These are phyloP conservation scores for Colletotrichum sp. DNA, from an alignment of 2,329 filamentous ascomycete genomes.

Conservation along the genomic window DNA sequence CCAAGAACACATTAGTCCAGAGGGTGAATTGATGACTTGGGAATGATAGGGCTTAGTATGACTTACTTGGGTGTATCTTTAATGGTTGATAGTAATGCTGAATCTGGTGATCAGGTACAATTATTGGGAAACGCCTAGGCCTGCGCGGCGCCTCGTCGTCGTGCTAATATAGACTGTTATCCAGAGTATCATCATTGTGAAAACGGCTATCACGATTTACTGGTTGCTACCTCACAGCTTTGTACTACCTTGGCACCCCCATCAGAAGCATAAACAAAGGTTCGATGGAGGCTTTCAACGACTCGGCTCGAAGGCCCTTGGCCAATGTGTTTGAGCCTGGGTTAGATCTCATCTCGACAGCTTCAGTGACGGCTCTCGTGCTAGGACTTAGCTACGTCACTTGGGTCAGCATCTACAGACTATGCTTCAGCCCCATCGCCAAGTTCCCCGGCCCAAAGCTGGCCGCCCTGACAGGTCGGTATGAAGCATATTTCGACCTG, in stretches of 20 bases:
- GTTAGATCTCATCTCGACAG: background rate
- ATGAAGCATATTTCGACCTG: background rate
- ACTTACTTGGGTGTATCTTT: background rate
- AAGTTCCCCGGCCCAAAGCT: background rate
- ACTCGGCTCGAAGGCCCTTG: background rate
- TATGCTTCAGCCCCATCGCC: background rate
- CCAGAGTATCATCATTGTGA: background rate
- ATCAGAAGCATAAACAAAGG: background rate
- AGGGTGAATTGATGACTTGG: background rate
- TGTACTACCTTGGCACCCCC: too few relatives aligned
- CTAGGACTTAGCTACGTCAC: background rate
- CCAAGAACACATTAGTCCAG: background rate
- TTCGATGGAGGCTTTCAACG: background rate
- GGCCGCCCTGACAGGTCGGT: background rate
- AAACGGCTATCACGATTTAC: background rate
- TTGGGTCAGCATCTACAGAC: background rate
- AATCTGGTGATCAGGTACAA: background rate
- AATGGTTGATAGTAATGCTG: background rate
- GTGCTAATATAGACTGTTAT: too few relatives aligned
- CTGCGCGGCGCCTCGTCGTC: background rate
- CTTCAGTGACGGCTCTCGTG: background rate
- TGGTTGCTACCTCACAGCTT: too few relatives aligned
- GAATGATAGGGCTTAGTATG: background rate
- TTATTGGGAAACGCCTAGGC: background rate
- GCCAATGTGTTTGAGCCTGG: background rate